A percentile compares a stretch with the other conserved stretches of the same genome.
These are phyloP conservation scores for Aspergillus ustus DNA, from an alignment of 2,329 filamentous ascomycete genomes.

Conservation along the genomic window DNA sequence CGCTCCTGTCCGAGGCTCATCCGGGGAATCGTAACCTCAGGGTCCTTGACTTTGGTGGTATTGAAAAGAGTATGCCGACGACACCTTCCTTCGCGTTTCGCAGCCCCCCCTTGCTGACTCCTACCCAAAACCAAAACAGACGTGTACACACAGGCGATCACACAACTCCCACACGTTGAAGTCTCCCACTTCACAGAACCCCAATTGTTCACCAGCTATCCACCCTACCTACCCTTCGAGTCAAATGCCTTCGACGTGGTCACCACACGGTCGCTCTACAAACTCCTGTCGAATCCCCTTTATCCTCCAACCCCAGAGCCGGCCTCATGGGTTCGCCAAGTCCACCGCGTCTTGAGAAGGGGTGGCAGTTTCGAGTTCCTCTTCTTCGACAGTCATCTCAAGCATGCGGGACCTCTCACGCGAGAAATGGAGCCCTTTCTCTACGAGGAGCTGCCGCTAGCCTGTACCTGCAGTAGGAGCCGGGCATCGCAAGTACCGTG, in stretches of 20 bases:
- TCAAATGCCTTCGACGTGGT: conserved; percentile 8
- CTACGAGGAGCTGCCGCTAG: not conserved
- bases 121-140: not conserved
- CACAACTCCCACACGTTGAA: not conserved
- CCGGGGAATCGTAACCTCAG: not conserved
- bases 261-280: conserved; percentile 5
- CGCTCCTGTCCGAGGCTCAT: conserved; percentile 5
- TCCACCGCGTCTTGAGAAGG: not conserved
- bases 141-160: conserved; percentile 4
- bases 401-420: conserved; percentile 1
- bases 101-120: not conserved
- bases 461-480: not conserved
- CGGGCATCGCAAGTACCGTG: not conserved
- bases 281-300: conserved; percentile 1
- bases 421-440: conserved; percentile 3
- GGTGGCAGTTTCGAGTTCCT: conserved; percentile 5
- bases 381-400: conserved; percentile 6
- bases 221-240: not conserved
- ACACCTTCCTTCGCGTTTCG: not conserved
- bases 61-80: conserved; percentile 5
- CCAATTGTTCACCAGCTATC: not conserved
- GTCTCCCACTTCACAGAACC: conserved; percentile 5
- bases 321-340: not conserved
- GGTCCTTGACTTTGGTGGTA: conserved; percentile 10
- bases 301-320: not conserved